phyloP scores from a whole-genome alignment of 345 rosid genomes.

The Rhizophora apiculata region DNA sequence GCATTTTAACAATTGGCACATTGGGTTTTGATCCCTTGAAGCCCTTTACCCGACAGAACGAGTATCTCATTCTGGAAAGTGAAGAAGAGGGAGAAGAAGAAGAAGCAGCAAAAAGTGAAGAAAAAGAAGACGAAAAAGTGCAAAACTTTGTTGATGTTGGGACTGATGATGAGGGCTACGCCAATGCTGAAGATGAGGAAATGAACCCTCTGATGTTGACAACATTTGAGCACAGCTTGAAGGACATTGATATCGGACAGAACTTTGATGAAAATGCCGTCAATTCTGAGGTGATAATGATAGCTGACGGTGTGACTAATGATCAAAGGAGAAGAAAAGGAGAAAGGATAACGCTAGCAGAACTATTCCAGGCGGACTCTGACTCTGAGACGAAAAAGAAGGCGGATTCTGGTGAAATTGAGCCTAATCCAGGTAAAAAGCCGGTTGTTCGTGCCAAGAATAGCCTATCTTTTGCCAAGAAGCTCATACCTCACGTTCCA shows the following conservation, averaged over 20 bases:
- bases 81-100: constrained; percentile 26
- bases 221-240: constrained; percentile 27
- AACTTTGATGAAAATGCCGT: constrained; percentile 1
- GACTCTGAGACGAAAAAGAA: constrained; percentile 27
- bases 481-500: constrained; percentile 49
- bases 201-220: constrained; percentile 59
- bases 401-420: constrained; percentile 27
- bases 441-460: constrained; percentile 30
- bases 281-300: constrained; percentile 20
- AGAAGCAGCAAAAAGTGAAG: constrained; percentile 18
- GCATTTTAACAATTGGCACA: constrained; percentile 82
- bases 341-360: constrained; percentile 72
- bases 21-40: constrained; percentile 70
- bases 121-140: constrained; percentile 17
- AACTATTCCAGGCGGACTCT: constrained; percentile 67
- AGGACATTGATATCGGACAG: constrained; percentile 11
- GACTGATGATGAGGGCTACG: constrained; percentile 27
- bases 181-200: constrained; percentile 34
- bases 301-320: constrained; percentile 22
- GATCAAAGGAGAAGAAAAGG: constrained; percentile 36
- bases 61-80: constrained; percentile 22
- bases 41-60: constrained; percentile 26
- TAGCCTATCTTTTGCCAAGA: constrained; percentile 57
- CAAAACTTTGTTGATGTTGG: not conserved
- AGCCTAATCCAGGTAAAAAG: constrained; percentile 24